Percentiles rank a stretch among this genome's conserved stretches.
These are phyloP conservation scores for Colletotrichum chrysophilum DNA, from an alignment of 2,329 filamentous ascomycete species.

Conservation along the genomic window DNA sequence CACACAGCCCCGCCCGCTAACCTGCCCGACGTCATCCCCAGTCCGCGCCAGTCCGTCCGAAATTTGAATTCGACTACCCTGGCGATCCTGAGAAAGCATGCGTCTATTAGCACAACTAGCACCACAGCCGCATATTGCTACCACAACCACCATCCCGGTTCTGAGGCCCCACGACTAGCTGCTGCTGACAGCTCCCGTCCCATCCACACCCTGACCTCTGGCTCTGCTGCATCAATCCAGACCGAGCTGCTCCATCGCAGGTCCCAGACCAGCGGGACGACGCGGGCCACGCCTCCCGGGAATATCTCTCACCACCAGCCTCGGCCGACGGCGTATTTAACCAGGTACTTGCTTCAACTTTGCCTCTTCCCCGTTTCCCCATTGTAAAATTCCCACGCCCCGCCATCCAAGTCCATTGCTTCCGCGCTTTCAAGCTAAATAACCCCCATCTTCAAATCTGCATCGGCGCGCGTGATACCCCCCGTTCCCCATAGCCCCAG, in stretches of 20 bases:
- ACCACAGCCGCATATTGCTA: not conserved
- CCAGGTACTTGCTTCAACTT: not conserved
- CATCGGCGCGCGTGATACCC: not conserved
- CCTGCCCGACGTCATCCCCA: constrained; percentile 22
- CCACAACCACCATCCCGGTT: not conserved
- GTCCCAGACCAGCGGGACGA: not conserved
- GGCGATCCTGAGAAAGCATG: not conserved
- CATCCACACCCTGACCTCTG: not conserved
- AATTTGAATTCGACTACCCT: constrained; percentile 1
- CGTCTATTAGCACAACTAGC: not conserved
- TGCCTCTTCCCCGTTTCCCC: not conserved
- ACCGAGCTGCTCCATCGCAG: not conserved
- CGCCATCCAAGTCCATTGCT: not conserved
- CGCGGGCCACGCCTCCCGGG: not conserved
- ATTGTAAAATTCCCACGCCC: not conserved
- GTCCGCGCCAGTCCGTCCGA: constrained; percentile 12
- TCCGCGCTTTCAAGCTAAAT: not conserved
- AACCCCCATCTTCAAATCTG: not conserved
- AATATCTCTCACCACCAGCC: not conserved
- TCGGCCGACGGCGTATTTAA: constrained; percentile 1
- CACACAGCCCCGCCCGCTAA: not conserved
- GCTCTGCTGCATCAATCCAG: not conserved
- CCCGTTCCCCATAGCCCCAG: not conserved
- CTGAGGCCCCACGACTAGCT: not conserved
- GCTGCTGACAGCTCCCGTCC: not conserved